Percentiles rank a stretch among this genome's conserved stretches.
Evolutionary conservation across 1,284 basidiomycete species (phyloP).

Genomic region (Anthracocystis panici-leucophaei): DNA sequence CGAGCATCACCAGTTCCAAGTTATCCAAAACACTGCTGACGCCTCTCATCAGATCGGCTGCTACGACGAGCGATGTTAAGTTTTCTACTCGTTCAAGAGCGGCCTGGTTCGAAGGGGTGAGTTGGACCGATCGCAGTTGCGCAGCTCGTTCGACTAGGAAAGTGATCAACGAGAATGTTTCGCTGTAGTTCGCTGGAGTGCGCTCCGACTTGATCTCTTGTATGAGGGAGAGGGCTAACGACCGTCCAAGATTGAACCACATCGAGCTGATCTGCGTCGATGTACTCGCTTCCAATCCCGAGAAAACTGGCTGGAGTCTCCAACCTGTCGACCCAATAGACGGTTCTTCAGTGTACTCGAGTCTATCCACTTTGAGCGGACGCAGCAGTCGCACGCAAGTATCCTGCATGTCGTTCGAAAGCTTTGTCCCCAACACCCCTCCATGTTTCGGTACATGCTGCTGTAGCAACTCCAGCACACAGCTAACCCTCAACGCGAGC

Average conservation of each 20-base stretch:
- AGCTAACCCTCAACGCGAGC: slow-evolving; percentile 22
- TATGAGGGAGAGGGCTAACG: slow-evolving; percentile 15
- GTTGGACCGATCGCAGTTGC: slow-evolving; percentile 12
- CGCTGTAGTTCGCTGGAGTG: too few relatives aligned
- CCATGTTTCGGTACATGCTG: background rate
- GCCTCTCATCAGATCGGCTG: slow-evolving; percentile 48
- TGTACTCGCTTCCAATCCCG: slow-evolving; percentile 20
- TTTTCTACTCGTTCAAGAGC: slow-evolving; percentile 8
- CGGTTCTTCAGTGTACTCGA: slow-evolving; percentile 14
- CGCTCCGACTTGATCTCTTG: slow-evolving; percentile 9
- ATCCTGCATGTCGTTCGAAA: slow-evolving; percentile 16
- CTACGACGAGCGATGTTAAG: slow-evolving; percentile 37
- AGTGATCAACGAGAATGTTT: slow-evolving; percentile 17
- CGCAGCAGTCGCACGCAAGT: slow-evolving; percentile 6
- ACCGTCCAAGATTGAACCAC: slow-evolving; percentile 24
- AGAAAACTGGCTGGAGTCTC: slow-evolving; percentile 30
- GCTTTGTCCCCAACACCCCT: background rate
- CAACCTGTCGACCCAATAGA: background rate
- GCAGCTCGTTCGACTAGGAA: slow-evolving; percentile 17
- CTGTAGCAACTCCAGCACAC: slow-evolving; percentile 11
- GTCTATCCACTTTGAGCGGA: slow-evolving; percentile 18
- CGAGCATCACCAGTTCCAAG: slow-evolving; percentile 16
- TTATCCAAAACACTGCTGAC: slow-evolving; percentile 41
- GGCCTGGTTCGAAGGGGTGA: background rate
- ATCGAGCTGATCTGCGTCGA: slow-evolving; percentile 25